Evolutionary conservation across 2,329 filamentous ascomycete species (phyloP), one percentile per base, ranked within the genome.

Genomic region (Exserohilum turcica): DNA sequence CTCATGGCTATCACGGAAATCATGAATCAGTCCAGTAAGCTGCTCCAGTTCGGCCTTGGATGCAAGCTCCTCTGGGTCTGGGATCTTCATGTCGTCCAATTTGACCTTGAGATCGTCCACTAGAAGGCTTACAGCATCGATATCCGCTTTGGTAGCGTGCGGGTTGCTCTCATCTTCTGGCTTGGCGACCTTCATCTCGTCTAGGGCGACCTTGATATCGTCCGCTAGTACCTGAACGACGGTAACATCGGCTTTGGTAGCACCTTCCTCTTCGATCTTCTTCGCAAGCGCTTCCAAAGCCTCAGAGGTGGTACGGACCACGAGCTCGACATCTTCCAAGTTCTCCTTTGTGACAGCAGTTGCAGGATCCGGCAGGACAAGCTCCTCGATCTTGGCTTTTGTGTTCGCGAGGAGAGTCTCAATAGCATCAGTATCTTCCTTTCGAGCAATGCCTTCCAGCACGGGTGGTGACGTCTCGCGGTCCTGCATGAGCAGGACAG

Each of bases 401-500:
- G 92, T 92, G 71, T 96, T 96, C 36, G 89, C 86, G 10, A 97
- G 81, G 43, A 97, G 86, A 0, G 89, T 95, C 74, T 97, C 93
- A 53, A 97, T 92, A 9, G 91, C 91, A 56, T 93, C 86, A 0
- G 92, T 90, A 64, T 97, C 92, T 61, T 96, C 91, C 69, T 90
- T 90, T 28, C 82, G 86, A 5, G 88, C 86, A 2, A 80, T 72
- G 32, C 86, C 85, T 42, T 82, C 79, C 12, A 76, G 43, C 1
- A 49, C 49, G 7, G 64, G 57, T 5, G 64, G 29, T 10, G 59
- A 28, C 2, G 52, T 50, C 18, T 71, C 68, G 2, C 67, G 66
- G 24, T 72, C 68, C 43, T 72, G 70, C 27, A 72, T 39, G 1
- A 62, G 42, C 5, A 70, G 45, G 2, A 90, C 78, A 7, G 82